Conservation (phyloP, 371 early-diverging fungal species). For the Umbelopsis sp. region DNA sequence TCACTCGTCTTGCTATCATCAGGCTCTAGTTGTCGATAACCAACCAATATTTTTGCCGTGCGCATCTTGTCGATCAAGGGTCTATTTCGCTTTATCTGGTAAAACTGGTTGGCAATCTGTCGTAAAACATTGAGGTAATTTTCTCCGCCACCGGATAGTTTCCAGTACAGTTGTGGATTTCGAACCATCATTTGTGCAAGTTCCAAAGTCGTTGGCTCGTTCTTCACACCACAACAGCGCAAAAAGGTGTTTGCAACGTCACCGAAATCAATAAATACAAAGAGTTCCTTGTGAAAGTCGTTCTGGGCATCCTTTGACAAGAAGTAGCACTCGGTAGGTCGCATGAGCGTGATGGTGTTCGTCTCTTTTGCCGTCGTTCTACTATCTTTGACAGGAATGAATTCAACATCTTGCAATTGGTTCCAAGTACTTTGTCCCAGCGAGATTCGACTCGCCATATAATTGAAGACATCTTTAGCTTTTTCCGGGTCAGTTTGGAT, state of each 20-base stretch:
- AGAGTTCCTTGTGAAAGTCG: slow-evolving; percentile 58
- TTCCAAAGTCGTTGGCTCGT: slow-evolving; percentile 82
- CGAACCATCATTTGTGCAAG: slow-evolving; percentile 72
- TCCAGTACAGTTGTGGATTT: slow-evolving; percentile 73
- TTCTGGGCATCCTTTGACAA: slow-evolving; percentile 46
- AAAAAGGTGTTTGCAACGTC: slow-evolving; percentile 74
- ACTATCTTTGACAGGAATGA: slow-evolving; percentile 63
- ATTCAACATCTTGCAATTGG: slow-evolving; percentile 46
- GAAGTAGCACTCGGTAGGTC: slow-evolving; percentile 67
- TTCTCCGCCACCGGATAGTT: slow-evolving; percentile 67
- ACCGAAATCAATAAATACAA: slow-evolving; percentile 79
- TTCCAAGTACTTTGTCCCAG: slow-evolving; percentile 60
- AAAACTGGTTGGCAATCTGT: slow-evolving; percentile 75
- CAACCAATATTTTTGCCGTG: slow-evolving; percentile 59
- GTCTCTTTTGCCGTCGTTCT: slow-evolving; percentile 20
- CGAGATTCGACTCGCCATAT: slow-evolving; percentile 69
- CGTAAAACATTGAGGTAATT: slow-evolving; percentile 73
- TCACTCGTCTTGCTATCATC: slow-evolving; percentile 26
- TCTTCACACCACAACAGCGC: slow-evolving; percentile 84
- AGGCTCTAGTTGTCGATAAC: slow-evolving; percentile 19
- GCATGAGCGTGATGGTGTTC: slow-evolving; percentile 35
- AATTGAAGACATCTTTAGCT: slow-evolving; percentile 69
- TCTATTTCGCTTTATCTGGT: slow-evolving; percentile 48
- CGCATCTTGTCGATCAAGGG: slow-evolving; percentile 65
- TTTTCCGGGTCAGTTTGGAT: slow-evolving; percentile 45